Base-by-base conservation (phyloP, 495 filamentous ascomycete genomes). In the Aspergillus carlsbadensis region DNA sequence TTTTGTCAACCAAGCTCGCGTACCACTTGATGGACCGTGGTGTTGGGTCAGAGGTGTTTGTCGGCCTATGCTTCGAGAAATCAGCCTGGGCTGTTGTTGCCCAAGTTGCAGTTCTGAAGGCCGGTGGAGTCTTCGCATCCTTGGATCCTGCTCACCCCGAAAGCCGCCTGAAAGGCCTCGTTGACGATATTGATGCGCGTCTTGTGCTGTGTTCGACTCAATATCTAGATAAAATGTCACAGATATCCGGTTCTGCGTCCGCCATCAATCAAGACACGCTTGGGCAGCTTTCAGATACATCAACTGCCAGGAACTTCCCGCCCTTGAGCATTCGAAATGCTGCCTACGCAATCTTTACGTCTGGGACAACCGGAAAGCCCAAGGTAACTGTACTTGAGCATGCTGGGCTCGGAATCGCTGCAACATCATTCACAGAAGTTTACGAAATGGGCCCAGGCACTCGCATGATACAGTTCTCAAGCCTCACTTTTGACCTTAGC, bases 401-500 rank as follows among this genome's bases (percentile, higher is more conserved):
- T 59, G 57, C 64, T 22, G 65, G 64, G 11, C 63, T 78, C 10
- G 70, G 65, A 5, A 68, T 69, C 15, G 65, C 65, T 1, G 65
- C 70, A 34, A 50, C 70, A 11, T 63, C 66, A n/a, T 66, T 74
- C 56, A 61, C 53, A 13, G 57, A 62, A 13, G 71, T 74, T 0
- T 62, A 85, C 14, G 56, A 69, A 10, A 78, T 88, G 40, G 68
- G 77, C 34, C 60, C 75, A 0, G 62, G 67, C 0, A 82, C 81
- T 14, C 78, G 88, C 7, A 78, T 85, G 7, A 75, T 91, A 58
- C 87, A 91, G 56, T 83, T 87, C 51, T 84, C 87, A 2, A 84
- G 83, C 42, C 88, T 84, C 62, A 83, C 84, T 1, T 87, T 88
- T 36, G 88, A 92, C 56, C 79, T 84, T 26, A 83, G 83, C 40